Evolutionary conservation across 1,284 basidiomycete species (phyloP), one percentile per base, ranked within the genome.

Genomic region (Trichosporon faecale): DNA sequence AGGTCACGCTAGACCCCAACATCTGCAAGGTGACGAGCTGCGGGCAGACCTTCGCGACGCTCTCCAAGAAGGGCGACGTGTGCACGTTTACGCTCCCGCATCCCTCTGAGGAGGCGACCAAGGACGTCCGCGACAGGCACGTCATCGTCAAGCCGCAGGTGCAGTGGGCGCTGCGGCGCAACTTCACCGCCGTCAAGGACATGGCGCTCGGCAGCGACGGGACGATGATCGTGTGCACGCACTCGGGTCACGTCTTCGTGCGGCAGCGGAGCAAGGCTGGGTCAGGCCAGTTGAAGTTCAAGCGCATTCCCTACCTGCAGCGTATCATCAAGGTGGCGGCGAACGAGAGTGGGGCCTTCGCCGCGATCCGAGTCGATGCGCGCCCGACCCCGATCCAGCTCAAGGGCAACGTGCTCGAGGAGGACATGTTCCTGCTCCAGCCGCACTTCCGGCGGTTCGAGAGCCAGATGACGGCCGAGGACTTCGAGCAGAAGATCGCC

Each of bases 241-340:
- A 91, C 75, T 95, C 95, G 0, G 96, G 96, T 0, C 95, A 98
- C 76, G 95, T 98, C 33, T 98, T 93, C 77, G 88, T 95, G 25
- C 89, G 93, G 29, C 87, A 89, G 21, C 88, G 92, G 21, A 72
- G 76, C 55, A 84, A 85, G 72, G 72, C 71, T 70, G 84, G 73
- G 11, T 84, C 84, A 2, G 92, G 92, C 76, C 83, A 89, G 1
- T 89, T 90, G 84, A 93, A 92, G 84, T 98, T 96, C 80, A 88
- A 90, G 66, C 89, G 90, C 16, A 85, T 98, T 0, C 91, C 92
- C 0, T 90, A 89, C 74, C 84, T 98, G 1, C 95, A 98, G 78
- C 90, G 96, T 14, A 89, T 92, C 23, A 89, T 91, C 65, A 87
- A 88, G 52, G 97, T 99, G 3, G 91, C 90, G 64, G 90, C 92